Evolutionary conservation across 768 basidiomycete species (phyloP), one percentile per base, ranked within the genome.

Genomic region (Galerina sulciceps): DNA sequence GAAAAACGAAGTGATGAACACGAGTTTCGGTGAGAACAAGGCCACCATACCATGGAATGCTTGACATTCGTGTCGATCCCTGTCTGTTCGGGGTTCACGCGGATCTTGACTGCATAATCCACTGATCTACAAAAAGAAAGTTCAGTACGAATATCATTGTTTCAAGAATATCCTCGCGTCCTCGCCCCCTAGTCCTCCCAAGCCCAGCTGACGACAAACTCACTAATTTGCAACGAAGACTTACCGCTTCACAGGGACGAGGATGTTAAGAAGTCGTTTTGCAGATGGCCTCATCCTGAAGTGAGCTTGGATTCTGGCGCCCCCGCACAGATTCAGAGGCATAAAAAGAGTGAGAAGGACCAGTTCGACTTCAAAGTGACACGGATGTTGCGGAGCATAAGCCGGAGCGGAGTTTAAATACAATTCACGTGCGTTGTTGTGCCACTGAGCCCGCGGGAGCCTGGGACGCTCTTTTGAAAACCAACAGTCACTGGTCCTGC

Each of bases 21-120:
- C n/a, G 22, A 18, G 26, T 10, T 13, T 2, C 14, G 18, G 14
- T 22, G 17, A 6, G 10, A 9, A 6, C 4, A 4, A 20, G n/a
- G n/a, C n/a, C n/a, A 11, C 66, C 88, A 65, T 63, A 95, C 96
- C 96, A 99, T 98, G 1, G 94, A 96, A 77, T 99, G 97, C 82
- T 99, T 99, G 66, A 97, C 96, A 73, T 90, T 94, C 55, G 92
- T 89, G 80, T 99, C 96, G 41, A 99, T 87, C 13, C 95, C 97
- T 36, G 94, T 97, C 70, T 97, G 94, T 64, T 91, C 88, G 6
- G 94, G 85, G 71, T 96, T 96, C 49, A 99, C 94, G 51, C 96
- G 91, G 77, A 99, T 97, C 82, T 98, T 99, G 76, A 96, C 94
- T 3, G 94, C 91, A 86, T 93, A 99, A 78, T 99, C 97, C 51